A percentile compares a stretch with the other conserved stretches of the same genome.
These are phyloP conservation scores for Closterium sp. DNA, from an alignment of 139 green algal species.

Conservation along the genomic window DNA sequence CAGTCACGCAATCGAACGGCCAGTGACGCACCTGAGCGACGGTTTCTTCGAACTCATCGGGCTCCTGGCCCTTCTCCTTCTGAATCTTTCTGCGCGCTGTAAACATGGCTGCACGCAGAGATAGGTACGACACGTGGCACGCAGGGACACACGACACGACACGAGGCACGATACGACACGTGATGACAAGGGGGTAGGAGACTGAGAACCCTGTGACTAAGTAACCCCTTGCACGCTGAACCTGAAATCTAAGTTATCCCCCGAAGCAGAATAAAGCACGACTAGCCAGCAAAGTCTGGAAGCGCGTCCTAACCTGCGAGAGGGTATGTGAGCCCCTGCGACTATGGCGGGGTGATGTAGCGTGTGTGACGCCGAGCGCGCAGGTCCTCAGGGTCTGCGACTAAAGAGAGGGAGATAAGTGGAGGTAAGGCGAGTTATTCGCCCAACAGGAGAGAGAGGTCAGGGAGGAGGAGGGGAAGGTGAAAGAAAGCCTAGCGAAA, in stretches of 20 bases:
- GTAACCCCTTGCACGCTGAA: not conserved
- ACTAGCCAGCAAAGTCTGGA: not conserved
- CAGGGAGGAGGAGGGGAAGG: not conserved
- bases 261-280: not conserved
- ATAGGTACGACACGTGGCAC: not conserved
- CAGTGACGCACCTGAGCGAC: constrained; percentile 85
- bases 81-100: constrained; percentile 95
- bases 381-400: not conserved
- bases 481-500: not conserved
- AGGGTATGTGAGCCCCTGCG: not conserved
- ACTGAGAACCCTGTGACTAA: not conserved
- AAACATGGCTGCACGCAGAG: constrained; percentile 53
- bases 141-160: not conserved
- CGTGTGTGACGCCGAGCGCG: not conserved
- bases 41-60: constrained; percentile 92
- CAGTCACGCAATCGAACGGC: not conserved
- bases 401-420: not conserved
- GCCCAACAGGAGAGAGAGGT: not conserved
- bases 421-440: not conserved
- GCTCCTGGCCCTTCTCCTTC: constrained; percentile 91
- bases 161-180: not conserved
- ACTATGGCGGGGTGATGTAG: not conserved
- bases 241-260: not conserved
- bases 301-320: not conserved
- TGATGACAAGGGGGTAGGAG: not conserved